Percentiles rank a stretch among this genome's conserved stretches.
These are phyloP conservation scores for Xanthoparmelia taractica DNA, from an alignment of 495 filamentous ascomycete species.

Conservation along the genomic window DNA sequence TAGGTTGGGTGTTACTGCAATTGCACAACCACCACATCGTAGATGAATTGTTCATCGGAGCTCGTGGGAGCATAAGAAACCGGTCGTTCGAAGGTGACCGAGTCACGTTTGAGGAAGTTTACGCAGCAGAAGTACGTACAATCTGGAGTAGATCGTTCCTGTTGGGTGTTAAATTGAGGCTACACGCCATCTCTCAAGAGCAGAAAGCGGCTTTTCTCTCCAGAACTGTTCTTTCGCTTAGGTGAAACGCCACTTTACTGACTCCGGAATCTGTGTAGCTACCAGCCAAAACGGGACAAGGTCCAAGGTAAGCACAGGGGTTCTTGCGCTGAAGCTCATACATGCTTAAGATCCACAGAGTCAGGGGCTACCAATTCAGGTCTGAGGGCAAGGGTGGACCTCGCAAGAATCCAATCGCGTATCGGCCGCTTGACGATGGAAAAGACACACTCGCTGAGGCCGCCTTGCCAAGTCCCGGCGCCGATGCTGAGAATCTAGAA, in stretches of 20 bases:
- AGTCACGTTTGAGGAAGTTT: conserved; percentile 49
- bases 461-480: conserved; percentile 40
- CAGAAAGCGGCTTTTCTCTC: too few relatives aligned
- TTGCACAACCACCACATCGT: conserved; percentile 77
- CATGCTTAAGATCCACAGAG: conserved; percentile 31
- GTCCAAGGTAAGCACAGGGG: conserved; percentile 54
- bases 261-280: conserved; percentile 31
- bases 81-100: conserved; percentile 57
- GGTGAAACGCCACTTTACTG: too few relatives aligned
- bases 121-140: conserved; percentile 43
- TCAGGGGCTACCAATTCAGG: conserved; percentile 80
- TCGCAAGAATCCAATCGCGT: conserved; percentile 62
- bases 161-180: too few relatives aligned
- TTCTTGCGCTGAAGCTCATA: background rate
- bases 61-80: conserved; percentile 53
- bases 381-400: conserved; percentile 53
- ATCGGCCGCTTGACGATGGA: conserved; percentile 47
- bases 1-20: conserved; percentile 87
- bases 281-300: conserved; percentile 64
- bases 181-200: too few relatives aligned
- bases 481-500: conserved; percentile 47
- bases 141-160: too few relatives aligned
- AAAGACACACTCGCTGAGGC: conserved; percentile 44
- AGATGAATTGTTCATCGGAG: conserved; percentile 60
- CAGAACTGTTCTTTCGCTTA: too few relatives aligned